phyloP scores from a whole-genome alignment of 768 basidiomycete genomes.

The Mycena vitilis region DNA sequence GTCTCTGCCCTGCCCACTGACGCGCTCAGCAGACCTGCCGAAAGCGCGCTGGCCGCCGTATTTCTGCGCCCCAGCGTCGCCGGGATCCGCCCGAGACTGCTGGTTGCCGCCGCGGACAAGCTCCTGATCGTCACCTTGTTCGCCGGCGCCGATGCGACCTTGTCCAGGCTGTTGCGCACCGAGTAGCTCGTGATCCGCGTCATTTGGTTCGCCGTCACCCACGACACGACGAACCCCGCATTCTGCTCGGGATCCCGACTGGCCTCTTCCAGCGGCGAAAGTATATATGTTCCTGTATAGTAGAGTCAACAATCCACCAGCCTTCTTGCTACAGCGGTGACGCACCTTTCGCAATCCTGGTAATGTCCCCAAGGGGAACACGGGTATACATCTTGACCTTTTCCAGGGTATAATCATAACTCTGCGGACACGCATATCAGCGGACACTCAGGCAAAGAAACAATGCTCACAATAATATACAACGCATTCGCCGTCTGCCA shows the following conservation, averaged over 20 bases:
- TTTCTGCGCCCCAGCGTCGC: constrained; percentile 29
- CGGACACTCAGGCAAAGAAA: background rate
- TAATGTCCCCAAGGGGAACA: constrained; percentile 86
- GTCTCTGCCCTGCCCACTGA: constrained; percentile 47
- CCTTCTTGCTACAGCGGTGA: constrained; percentile 16
- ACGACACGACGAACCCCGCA: constrained; percentile 87
- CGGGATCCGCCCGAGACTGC: constrained; percentile 31
- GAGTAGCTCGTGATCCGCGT: constrained; percentile 90
- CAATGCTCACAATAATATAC: constrained; percentile 79
- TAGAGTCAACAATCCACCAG: constrained; percentile 20
- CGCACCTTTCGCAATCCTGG: constrained; percentile 81
- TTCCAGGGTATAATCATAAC: constrained; percentile 92
- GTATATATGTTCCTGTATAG: constrained; percentile 87
- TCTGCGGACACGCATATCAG: constrained; percentile 57
- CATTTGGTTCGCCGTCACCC: constrained; percentile 76
- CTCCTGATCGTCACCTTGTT: constrained; percentile 34
- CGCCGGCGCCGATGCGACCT: constrained; percentile 21
- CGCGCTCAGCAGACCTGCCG: constrained; percentile 50
- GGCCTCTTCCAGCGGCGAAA: constrained; percentile 93
- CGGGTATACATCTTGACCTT: constrained; percentile 93
- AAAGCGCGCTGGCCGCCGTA: constrained; percentile 40
- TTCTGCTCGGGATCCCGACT: constrained; percentile 91
- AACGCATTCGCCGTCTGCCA: constrained; percentile 60
- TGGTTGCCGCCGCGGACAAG: constrained; percentile 33
- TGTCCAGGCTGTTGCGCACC: constrained; percentile 72